Evolutionary conservation across 176 grass and related monocot species (phyloP), one percentile per base, ranked within the genome.

Genomic region (Alopecurus myosuroides): DNA sequence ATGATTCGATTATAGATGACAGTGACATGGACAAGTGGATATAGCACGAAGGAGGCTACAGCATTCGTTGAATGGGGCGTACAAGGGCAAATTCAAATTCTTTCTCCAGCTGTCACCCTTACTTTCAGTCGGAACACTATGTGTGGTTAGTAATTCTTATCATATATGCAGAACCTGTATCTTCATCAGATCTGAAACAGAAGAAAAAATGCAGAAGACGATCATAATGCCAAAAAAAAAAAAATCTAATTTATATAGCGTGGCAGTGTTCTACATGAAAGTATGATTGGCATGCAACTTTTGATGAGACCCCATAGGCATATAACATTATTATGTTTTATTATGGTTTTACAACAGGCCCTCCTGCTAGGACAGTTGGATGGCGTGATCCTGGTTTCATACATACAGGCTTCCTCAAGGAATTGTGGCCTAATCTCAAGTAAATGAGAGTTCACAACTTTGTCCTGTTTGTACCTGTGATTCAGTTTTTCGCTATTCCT

Each of bases 11-110:
- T 65, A 33, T 82, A 98, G 93, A 98, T 98, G 89, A 86, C 89
- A 60, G 93, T 98, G 36, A 98, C 93, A 62, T 98, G 93, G 96
- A 95, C 96, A 85, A 98, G 96, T 74, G 93, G 93, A 77, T 98
- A 98, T 69, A 74, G 85, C 45, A 91, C 78, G 25, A 83, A 71
- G 68, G 96, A 98, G 50, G 91, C 96, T 23, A 70, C 65, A 71
- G 83, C 93, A 68, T 98, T 95, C 78, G 84, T 98, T 55, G 86
- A 93, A 91, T 95, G 93, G 93, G 93, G 96, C 31, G 18, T 71
- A 79, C 67, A 85, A 81, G 93, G 89, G 41, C 87, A 86, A 77
- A 39, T 82, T 46, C 86, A 89, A 90, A 81, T 30, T 30, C 88
- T 82, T 23, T 94, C 91, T 29, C 89, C 96, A 71, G 93, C 89